phyloP scores from a whole-genome alignment of 306 rosid genomes.

The Spatholobus suberectus region DNA sequence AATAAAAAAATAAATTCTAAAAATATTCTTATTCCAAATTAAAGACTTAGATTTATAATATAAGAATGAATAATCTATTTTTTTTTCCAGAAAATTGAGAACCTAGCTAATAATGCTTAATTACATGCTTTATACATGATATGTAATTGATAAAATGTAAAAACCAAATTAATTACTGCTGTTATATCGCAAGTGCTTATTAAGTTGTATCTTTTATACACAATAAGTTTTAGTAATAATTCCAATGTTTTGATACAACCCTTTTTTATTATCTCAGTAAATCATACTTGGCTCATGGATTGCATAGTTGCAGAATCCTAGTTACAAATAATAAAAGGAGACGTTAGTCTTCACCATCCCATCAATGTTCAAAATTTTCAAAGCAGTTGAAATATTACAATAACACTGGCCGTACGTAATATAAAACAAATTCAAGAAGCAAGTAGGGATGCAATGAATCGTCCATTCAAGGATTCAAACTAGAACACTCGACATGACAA shows the following conservation, averaged over 20 bases:
- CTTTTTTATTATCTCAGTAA: not conserved
- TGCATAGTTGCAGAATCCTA: not conserved
- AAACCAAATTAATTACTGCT: too few relatives aligned
- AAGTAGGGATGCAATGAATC: not conserved
- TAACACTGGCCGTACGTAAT: not conserved
- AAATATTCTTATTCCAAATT: too few relatives aligned
- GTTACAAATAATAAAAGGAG: not conserved
- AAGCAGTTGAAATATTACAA: not conserved
- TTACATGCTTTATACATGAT: too few relatives aligned
- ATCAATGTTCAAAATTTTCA: slow-evolving; percentile 3
- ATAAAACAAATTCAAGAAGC: not conserved
- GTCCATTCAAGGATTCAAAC: not conserved
- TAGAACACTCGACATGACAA: not conserved
- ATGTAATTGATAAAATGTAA: too few relatives aligned
- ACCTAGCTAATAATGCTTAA: too few relatives aligned
- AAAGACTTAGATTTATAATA: too few relatives aligned
- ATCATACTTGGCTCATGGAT: not conserved
- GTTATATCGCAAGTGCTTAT: too few relatives aligned
- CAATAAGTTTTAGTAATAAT: not conserved
- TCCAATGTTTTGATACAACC: not conserved
- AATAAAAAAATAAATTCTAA: too few relatives aligned
- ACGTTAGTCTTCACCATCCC: not conserved
- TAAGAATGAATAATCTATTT: too few relatives aligned
- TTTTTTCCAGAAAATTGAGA: too few relatives aligned
- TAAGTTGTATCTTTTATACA: too few relatives aligned